A percentile compares a stretch with the other conserved stretches of the same genome.
Evolutionary conservation across 805 yeast species (phyloP).

Genomic region (Grigorovia yakushimaensis): DNA sequence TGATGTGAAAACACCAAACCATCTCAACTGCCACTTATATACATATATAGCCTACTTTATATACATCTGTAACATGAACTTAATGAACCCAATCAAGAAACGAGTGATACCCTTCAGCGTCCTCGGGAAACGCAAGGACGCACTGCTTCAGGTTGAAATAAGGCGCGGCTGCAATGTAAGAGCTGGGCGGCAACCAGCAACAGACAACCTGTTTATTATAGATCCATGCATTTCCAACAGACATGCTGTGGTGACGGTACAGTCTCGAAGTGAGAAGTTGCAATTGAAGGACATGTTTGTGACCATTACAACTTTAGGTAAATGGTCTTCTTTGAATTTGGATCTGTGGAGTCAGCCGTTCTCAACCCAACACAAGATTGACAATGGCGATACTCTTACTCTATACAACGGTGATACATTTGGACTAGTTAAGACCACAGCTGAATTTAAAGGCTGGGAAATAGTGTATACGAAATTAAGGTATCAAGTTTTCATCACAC

Average conservation of each 20-base stretch:
- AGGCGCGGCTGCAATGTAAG: background rate
- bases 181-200: background rate
- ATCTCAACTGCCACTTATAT: too few relatives aligned
- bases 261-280: background rate
- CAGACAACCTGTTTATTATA: background rate
- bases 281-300: background rate
- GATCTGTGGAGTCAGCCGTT: background rate
- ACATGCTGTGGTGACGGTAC: background rate
- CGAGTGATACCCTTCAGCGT: background rate
- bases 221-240: background rate
- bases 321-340: background rate
- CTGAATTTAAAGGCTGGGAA: background rate
- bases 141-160: background rate
- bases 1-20: conserved; percentile 1
- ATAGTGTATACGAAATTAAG: background rate
- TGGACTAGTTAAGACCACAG: background rate
- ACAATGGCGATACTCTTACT: background rate
- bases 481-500: background rate
- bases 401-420: background rate
- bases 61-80: background rate
- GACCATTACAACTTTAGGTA: background rate
- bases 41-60: background rate
- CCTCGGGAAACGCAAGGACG: background rate
- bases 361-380: background rate
- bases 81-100: background rate